A percentile compares a stretch with the other conserved stretches of the same genome.
Evolutionary conservation across 305 asterid species (phyloP).

Genomic region (Fraxinus floribunda): DNA sequence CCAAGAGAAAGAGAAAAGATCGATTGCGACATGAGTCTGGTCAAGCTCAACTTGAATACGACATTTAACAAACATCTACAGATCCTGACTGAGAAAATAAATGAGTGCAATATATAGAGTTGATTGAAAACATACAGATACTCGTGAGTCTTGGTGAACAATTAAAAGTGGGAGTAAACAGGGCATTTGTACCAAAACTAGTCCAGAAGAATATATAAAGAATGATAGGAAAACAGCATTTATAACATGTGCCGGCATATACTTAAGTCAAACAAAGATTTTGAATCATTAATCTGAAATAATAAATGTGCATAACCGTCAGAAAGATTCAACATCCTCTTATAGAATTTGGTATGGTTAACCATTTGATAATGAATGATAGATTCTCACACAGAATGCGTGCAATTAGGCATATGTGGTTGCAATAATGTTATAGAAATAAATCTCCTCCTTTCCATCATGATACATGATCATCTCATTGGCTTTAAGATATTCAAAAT

Average conservation of each 20-base stretch:
- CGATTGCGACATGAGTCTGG: slow-evolving; percentile 4
- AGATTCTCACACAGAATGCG: slow-evolving; percentile 5
- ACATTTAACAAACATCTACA: slow-evolving; percentile 1
- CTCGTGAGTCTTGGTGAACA: background rate
- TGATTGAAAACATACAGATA: slow-evolving; percentile 7
- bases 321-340: background rate
- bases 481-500: background rate
- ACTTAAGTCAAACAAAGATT: background rate
- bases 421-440: background rate
- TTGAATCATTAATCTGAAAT: background rate
- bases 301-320: slow-evolving; percentile 3
- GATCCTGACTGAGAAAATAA: slow-evolving; percentile 15
- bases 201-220: background rate
- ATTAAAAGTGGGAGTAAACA: background rate
- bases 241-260: background rate
- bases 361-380: background rate
- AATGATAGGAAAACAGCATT: background rate
- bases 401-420: background rate
- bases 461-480: background rate
- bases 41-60: background rate
- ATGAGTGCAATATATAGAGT: slow-evolving; percentile 1
- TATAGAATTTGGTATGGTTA: background rate
- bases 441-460: slow-evolving; percentile 4
- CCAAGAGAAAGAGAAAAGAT: slow-evolving; percentile 8
- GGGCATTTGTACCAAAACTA: background rate